Percentiles rank a stretch among this genome's conserved stretches.
These are phyloP conservation scores for Otatea glauca DNA, from an alignment of 176 grass and related monocot species.

Conservation along the genomic window DNA sequence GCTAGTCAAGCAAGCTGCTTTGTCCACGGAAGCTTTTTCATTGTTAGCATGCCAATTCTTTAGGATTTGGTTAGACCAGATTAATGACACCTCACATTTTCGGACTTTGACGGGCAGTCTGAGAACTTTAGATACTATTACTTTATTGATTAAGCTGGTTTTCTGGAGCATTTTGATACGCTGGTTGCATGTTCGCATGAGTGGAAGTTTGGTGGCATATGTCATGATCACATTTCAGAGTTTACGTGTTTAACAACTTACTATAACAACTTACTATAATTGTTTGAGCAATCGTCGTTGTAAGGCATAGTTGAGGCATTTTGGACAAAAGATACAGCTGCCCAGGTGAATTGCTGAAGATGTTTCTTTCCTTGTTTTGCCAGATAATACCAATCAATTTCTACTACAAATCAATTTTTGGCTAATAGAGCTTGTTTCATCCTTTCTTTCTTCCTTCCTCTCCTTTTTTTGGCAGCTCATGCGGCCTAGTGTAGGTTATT, in stretches of 20 bases:
- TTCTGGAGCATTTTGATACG: not conserved
- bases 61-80: constrained; percentile 22
- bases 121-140: not conserved
- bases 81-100: not conserved
- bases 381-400: not conserved
- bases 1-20: constrained; percentile 2
- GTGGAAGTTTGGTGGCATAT: not conserved
- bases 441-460: not conserved
- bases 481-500: not conserved
- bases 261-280: constrained; percentile 24
- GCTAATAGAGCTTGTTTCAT: not conserved
- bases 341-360: not conserved
- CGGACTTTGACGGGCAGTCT: not conserved
- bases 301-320: not conserved
- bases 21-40: constrained; percentile 8
- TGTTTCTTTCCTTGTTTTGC: not conserved
- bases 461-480: not conserved
- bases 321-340: not conserved
- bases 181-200: not conserved
- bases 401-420: not conserved
- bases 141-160: not conserved
- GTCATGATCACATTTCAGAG: not conserved
- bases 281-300: not conserved
- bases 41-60: not conserved
- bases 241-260: not conserved